Evolutionary conservation across 2,329 filamentous ascomycete species (phyloP).

Genomic region (Phialophora chinensis): DNA sequence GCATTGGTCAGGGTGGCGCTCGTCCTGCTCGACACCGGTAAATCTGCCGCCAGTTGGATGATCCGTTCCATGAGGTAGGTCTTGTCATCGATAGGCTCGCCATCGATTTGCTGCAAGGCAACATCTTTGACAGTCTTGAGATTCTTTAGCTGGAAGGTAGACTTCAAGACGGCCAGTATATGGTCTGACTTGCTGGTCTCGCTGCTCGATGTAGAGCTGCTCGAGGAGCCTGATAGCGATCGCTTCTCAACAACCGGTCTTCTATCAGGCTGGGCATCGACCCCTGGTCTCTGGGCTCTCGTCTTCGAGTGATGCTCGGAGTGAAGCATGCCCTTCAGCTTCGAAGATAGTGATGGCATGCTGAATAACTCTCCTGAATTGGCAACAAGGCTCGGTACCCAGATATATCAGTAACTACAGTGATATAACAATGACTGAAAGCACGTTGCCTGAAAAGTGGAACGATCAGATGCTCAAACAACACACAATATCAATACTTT

Average conservation of each 20-base stretch:
- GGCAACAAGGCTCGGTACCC: background rate
- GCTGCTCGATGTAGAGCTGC: conserved; percentile 17
- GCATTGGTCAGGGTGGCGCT: conserved; percentile 54
- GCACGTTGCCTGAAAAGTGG: background rate
- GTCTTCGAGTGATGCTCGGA: conserved; percentile 11
- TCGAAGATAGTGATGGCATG: conserved; percentile 26
- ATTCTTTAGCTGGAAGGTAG: conserved; percentile 54
- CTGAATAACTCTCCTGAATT: background rate
- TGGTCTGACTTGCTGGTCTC: conserved; percentile 26
- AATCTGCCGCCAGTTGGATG: conserved; percentile 53
- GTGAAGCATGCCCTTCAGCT: conserved; percentile 25
- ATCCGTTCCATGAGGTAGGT: conserved; percentile 66
- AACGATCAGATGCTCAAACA: background rate
- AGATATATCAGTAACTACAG: background rate
- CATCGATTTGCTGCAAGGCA: conserved; percentile 53
- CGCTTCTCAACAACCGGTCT: background rate
- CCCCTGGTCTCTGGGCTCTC: conserved; percentile 4
- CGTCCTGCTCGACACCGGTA: conserved; percentile 46
- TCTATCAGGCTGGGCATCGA: background rate
- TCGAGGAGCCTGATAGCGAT: background rate
- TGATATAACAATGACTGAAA: background rate
- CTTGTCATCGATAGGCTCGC: conserved; percentile 65
- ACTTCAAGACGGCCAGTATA: conserved; percentile 51
- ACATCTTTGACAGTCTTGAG: conserved; percentile 50
- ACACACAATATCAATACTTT: background rate